Conservation (phyloP, 768 basidiomycete species). For the Suillus subalutaceus region DNA sequence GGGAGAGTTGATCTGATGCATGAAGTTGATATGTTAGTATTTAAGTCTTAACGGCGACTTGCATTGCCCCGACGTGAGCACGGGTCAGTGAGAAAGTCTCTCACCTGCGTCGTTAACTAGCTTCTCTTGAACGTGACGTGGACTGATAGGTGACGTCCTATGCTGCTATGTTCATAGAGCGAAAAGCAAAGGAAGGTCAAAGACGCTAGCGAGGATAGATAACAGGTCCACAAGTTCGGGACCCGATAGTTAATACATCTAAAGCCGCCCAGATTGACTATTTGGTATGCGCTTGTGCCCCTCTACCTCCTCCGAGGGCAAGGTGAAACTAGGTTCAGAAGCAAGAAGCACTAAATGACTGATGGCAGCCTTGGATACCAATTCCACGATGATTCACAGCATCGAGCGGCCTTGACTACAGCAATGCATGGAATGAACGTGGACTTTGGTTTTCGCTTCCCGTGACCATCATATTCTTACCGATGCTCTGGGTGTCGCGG, state of each 20-base stretch:
- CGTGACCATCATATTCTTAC: background rate
- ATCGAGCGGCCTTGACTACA: background rate
- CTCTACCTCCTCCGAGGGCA: background rate
- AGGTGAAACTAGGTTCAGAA: background rate
- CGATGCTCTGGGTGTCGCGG: background rate
- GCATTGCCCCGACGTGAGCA: background rate
- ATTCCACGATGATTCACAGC: background rate
- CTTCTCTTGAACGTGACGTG: background rate
- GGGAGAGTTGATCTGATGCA: background rate
- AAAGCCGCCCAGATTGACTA: background rate
- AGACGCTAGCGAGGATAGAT: background rate
- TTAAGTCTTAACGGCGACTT: background rate
- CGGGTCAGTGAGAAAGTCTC: background rate
- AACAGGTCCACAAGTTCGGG: background rate
- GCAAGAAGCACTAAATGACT: conserved; percentile 1
- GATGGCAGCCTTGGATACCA: conserved; percentile 16
- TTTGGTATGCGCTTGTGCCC: background rate
- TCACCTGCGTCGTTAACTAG: background rate
- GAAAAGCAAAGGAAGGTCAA: background rate
- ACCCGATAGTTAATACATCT: background rate
- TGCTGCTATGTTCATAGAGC: background rate
- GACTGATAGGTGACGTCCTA: background rate
- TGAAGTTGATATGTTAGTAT: background rate
- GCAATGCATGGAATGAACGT: background rate
- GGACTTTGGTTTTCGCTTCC: background rate